phyloP scores from a whole-genome alignment of 2,329 filamentous ascomycete species.

The Aspergillus quadricinctus region DNA sequence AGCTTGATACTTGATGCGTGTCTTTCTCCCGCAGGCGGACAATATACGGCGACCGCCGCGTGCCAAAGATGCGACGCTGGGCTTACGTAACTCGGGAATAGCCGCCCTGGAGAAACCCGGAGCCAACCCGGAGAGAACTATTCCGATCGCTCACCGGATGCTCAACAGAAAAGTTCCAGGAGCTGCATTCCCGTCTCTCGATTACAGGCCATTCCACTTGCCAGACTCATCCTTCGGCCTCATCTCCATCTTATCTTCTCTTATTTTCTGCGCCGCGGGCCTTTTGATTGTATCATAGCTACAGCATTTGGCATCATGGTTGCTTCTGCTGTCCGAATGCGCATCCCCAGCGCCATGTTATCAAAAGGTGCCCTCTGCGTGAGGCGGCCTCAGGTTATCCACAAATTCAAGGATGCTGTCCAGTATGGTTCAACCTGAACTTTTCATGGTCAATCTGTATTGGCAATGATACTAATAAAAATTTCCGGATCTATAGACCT shows the following conservation, averaged over 20 bases:
- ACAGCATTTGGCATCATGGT: slow-evolving; percentile 48
- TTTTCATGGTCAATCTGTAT: background rate
- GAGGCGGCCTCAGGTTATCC: slow-evolving; percentile 43
- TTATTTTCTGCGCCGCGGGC: slow-evolving; percentile 20
- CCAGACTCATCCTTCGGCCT: slow-evolving; percentile 16
- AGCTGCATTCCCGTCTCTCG: slow-evolving; percentile 25
- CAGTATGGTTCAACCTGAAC: slow-evolving; percentile 30
- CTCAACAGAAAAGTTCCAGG: slow-evolving; percentile 42
- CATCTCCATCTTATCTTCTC: slow-evolving; percentile 15
- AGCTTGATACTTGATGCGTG: slow-evolving; percentile 22
- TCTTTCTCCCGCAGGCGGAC: slow-evolving; percentile 26
- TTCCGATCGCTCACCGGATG: slow-evolving; percentile 37
- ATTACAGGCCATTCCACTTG: slow-evolving; percentile 25
- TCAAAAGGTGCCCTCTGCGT: slow-evolving; percentile 40
- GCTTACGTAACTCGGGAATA: slow-evolving; percentile 18
- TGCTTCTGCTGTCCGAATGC: slow-evolving; percentile 46
- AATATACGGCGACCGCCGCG: slow-evolving; percentile 16
- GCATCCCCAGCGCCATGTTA: slow-evolving; percentile 41
- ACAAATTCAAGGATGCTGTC: slow-evolving; percentile 39
- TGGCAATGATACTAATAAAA: slow-evolving; percentile 17
- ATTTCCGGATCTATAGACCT: slow-evolving; percentile 23
- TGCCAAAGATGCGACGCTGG: slow-evolving; percentile 13
- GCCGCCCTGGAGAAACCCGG: slow-evolving; percentile 17
- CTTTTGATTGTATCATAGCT: slow-evolving; percentile 18
- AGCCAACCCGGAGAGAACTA: slow-evolving; percentile 23